Evolutionary conservation across 139 green algal species (phyloP), one percentile per base, ranked within the genome.

Genomic region (Coccomyxa sp.): DNA sequence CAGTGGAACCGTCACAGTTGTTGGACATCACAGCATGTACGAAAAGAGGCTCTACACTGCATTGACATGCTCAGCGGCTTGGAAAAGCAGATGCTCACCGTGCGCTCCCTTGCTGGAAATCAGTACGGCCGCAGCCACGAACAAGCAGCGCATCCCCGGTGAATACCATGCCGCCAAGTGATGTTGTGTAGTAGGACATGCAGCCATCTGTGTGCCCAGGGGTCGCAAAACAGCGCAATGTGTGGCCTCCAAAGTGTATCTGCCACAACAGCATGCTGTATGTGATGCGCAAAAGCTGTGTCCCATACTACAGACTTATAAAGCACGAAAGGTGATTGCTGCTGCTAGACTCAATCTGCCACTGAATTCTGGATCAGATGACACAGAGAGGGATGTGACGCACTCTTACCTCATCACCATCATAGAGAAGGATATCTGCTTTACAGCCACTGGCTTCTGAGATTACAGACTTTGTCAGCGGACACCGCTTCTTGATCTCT

Each of bases 61-160:
- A 74, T 72, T 55, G 64, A 64, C 8, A n/a, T 68, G 37, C 33
- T 35, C 29, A 29, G 22, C 27, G 3, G 50, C 50, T 64, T 22
- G 22, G 44, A 34, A 72, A 7, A 29, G 38, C 39, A 44, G 31
- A 40, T 38, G 69, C 68, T 73, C 36, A 55, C 55, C 68, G 33
- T 50, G 78, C 78, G 41, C 35, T 31, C 77, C 84, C 84, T 58
- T 82, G 38, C 77, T 94, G 89, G 80, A 94, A 94, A 75, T 94
- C 89, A 33, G 89, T 94, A 40, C 89, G 79, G 41, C 89, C 89
- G 79, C 89, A 94, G 36, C 89, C 89, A 8, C 88, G 70, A 41
- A 94, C 86, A 37, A 94, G 85, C 41, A 94, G 73, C 0, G 89
- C 75, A 50, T 93, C 89, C 5, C 89, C 89, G 7, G 86, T 92